phyloP scores from a whole-genome alignment of 2,329 filamentous ascomycete species.

The Xylogone sp. region DNA sequence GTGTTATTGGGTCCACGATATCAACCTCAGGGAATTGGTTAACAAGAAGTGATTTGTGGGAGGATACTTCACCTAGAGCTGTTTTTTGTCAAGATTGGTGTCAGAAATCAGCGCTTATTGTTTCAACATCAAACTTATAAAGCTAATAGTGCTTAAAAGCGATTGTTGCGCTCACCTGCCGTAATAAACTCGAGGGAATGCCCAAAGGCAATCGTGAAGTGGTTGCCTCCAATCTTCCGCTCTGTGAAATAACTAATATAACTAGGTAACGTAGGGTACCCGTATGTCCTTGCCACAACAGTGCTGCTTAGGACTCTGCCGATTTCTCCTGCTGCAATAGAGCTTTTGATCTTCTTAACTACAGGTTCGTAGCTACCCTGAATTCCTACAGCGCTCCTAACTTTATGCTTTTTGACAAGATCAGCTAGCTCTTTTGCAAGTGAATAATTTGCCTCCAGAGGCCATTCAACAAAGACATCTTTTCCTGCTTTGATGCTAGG shows the following conservation, averaged over 20 bases:
- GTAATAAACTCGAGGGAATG: conserved; percentile 41
- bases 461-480: conserved; percentile 54
- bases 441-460: conserved; percentile 41
- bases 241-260: conserved; percentile 45
- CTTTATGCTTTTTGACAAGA: conserved; percentile 29
- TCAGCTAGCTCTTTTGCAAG: conserved; percentile 39
- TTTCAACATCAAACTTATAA: too few species aligned
- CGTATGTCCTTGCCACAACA: not conserved
- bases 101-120: too few species aligned
- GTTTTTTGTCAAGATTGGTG: too few species aligned
- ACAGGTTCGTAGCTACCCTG: conserved; percentile 46
- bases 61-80: conserved; percentile 35
- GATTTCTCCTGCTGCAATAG: conserved; percentile 42
- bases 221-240: conserved; percentile 36
- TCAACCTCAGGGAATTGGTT: conserved; percentile 39
- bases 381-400: conserved; percentile 42
- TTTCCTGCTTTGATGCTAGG: conserved; percentile 50
- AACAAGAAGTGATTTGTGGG: conserved; percentile 37
- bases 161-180: conserved; percentile 19
- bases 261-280: conserved; percentile 8
- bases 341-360: conserved; percentile 37
- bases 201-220: conserved; percentile 19
- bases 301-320: conserved; percentile 46
- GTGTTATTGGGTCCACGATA: conserved; percentile 27
- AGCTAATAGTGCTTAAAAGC: too few species aligned